Percentiles rank a stretch among this genome's conserved stretches.
Evolutionary conservation across 371 early-diverging fungal species (phyloP).

Genomic region (Gilbertella persicaria): DNA sequence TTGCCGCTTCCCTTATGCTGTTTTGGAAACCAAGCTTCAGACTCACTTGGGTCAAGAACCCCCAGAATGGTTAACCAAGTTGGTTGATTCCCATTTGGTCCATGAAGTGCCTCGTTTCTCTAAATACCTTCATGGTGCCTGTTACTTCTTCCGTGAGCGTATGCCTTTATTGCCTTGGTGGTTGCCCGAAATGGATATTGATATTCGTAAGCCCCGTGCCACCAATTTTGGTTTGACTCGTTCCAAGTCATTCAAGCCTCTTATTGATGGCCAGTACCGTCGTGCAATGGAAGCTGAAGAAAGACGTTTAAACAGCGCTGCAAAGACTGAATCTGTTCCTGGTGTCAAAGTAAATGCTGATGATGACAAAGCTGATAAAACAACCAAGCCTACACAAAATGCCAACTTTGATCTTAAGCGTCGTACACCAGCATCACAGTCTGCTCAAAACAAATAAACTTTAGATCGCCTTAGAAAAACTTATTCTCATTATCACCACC

Average conservation of each 20-base stretch:
- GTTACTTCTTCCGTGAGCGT: constrained; percentile 81
- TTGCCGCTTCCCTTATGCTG: constrained; percentile 93
- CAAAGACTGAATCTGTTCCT: constrained; percentile 20
- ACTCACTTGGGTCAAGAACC: constrained; percentile 85
- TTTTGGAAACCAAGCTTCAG: constrained; percentile 97
- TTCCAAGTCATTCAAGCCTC: constrained; percentile 36
- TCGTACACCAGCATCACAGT: constrained; percentile 12
- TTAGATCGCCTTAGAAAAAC: too few species aligned
- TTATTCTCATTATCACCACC: neutral
- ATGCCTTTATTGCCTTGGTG: constrained; percentile 95
- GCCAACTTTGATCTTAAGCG: constrained; percentile 13
- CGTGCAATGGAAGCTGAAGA: constrained; percentile 36
- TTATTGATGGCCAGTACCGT: constrained; percentile 39
- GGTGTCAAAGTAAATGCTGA: constrained; percentile 6
- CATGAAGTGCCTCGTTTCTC: constrained; percentile 97
- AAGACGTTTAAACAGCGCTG: constrained; percentile 24
- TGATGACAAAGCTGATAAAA: constrained; percentile 2
- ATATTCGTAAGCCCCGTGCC: constrained; percentile 35
- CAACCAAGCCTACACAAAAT: constrained; percentile 17
- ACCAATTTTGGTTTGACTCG: constrained; percentile 37
- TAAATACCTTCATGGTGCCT: constrained; percentile 96
- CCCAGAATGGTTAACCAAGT: constrained; percentile 93
- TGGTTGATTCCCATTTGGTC: constrained; percentile 86
- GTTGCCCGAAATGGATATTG: constrained; percentile 53
- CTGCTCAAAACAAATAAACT: constrained; percentile 14